A percentile compares a stretch with the other conserved stretches of the same genome.
Evolutionary conservation across 768 basidiomycete species (phyloP).

Genomic region (Lactifluus subvellereus): DNA sequence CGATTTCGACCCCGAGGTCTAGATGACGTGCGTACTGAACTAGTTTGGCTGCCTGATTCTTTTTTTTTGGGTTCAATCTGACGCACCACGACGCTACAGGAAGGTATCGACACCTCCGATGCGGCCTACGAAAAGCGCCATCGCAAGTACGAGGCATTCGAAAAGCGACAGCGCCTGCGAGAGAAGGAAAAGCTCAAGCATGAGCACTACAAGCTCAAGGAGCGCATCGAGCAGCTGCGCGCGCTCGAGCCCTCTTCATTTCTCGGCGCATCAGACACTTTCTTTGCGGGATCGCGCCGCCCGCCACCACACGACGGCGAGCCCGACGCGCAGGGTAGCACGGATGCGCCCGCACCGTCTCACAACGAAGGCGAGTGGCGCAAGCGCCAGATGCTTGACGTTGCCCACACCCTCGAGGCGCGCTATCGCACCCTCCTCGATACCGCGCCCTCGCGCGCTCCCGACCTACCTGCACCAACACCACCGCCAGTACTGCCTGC

Average conservation of each 20-base stretch:
- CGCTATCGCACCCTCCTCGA: slow-evolving; percentile 73
- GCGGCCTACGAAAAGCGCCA: slow-evolving; percentile 76
- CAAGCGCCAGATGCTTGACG: slow-evolving; percentile 65
- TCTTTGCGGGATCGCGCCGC: slow-evolving; percentile 39
- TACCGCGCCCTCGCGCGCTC: slow-evolving; percentile 37
- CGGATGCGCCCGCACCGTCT: slow-evolving; percentile 24
- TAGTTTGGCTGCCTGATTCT: background rate
- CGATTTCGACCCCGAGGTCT: slow-evolving; percentile 63
- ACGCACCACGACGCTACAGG: slow-evolving; percentile 33
- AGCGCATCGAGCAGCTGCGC: slow-evolving; percentile 78
- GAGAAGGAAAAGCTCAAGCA: slow-evolving; percentile 91
- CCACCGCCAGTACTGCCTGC: background rate
- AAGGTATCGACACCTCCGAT: slow-evolving; percentile 67
- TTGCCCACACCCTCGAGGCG: slow-evolving; percentile 59
- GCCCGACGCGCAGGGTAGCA: background rate
- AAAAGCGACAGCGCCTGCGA: slow-evolving; percentile 76
- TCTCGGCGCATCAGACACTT: slow-evolving; percentile 51
- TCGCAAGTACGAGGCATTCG: slow-evolving; percentile 79
- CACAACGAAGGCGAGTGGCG: slow-evolving; percentile 68
- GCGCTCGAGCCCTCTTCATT: slow-evolving; percentile 70
- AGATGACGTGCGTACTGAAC: slow-evolving; percentile 56
- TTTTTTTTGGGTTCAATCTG: slow-evolving; percentile 17
- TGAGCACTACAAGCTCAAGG: slow-evolving; percentile 87
- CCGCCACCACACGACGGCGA: slow-evolving; percentile 36
- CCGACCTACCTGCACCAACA: slow-evolving; percentile 6